Evolutionary conservation across 768 basidiomycete genomes (phyloP).

Genomic region (Tremella fuciformis): DNA sequence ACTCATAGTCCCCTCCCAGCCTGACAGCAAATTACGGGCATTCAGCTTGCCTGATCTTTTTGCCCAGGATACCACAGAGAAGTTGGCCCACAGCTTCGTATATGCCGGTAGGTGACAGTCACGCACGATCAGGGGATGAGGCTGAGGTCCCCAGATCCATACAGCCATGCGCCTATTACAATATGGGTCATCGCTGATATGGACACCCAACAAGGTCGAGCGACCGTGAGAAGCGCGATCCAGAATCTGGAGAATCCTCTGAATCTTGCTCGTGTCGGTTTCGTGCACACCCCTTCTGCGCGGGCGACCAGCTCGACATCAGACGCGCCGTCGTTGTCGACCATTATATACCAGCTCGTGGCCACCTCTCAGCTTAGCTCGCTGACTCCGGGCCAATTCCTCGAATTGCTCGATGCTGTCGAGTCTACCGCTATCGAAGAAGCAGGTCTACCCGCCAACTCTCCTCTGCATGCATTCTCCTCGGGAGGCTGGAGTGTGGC

Average conservation of each 20-base stretch:
- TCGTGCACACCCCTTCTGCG: constrained; percentile 70
- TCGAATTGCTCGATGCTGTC: constrained; percentile 38
- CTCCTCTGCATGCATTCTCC: constrained; percentile 29
- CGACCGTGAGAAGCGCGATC: constrained; percentile 66
- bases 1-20: constrained; percentile 64
- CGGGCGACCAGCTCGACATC: constrained; percentile 36
- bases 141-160: constrained; percentile 13
- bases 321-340: constrained; percentile 46
- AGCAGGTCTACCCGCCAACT: constrained; percentile 5
- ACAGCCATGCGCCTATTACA: constrained; percentile 42
- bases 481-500: constrained; percentile 18
- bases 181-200: constrained; percentile 73
- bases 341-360: constrained; percentile 39
- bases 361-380: constrained; percentile 23
- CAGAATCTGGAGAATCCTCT: constrained; percentile 60
- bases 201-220: constrained; percentile 61
- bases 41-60: constrained; percentile 62
- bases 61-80: constrained; percentile 32
- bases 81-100: constrained; percentile 58
- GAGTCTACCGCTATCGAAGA: constrained; percentile 16
- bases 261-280: constrained; percentile 60
- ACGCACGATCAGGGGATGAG: not conserved
- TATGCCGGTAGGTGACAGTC: constrained; percentile 60
- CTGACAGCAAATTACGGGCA: constrained; percentile 58
- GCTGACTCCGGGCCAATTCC: constrained; percentile 26